Evolutionary conservation across 345 rosid species (phyloP), one percentile per base, ranked within the genome.

Genomic region (Rhodamnia rubescens): DNA sequence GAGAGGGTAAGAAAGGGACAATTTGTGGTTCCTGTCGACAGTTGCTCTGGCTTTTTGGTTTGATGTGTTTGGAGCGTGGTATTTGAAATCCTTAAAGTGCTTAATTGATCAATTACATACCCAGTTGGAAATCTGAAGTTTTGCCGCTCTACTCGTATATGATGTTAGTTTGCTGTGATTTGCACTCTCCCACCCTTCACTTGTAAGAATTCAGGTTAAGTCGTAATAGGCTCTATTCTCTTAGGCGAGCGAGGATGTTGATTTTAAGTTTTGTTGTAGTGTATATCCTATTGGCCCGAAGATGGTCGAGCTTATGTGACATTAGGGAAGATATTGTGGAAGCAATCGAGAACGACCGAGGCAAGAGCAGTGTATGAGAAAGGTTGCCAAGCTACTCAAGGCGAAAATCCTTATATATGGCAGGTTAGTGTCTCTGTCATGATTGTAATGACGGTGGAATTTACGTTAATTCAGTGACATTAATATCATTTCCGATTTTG

Each of bases 341-440:
- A 95, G 92, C 99, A 94, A 89, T 90, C 93, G 0, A 97, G 90
- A 89, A 82, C 40, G 22, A 89, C 86, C 3, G 96, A 93, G 50
- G 98, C 98, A 16, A 91, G 98, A 90, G 94, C 90, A 53, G 91
- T 94, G 80, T 97, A 97, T 59, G 96, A 95, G 88, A 91, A 89
- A 88, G 99, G 98, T 53, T 95, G 98, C 91, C 98, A 95, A 86
- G 93, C 98, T 59, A 94, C 98, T 64, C 95, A 95, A 90, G 99
- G 99, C 86, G 99, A 97, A 89, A 97, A 97, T 90, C 91, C 99
- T 52, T 97, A 91, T 90, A 92, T 97, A 91, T 97, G 99, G 99
- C 98, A 97, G 99, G 99, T 95, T 50, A 7, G 82, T 84, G 47
- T 7, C 29, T 74, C 82, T 40, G 12, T 16, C 84, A 40, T 49